phyloP scores from a whole-genome alignment of 352 stramenopile genomes.

The Halophytophthora polymorphica region DNA sequence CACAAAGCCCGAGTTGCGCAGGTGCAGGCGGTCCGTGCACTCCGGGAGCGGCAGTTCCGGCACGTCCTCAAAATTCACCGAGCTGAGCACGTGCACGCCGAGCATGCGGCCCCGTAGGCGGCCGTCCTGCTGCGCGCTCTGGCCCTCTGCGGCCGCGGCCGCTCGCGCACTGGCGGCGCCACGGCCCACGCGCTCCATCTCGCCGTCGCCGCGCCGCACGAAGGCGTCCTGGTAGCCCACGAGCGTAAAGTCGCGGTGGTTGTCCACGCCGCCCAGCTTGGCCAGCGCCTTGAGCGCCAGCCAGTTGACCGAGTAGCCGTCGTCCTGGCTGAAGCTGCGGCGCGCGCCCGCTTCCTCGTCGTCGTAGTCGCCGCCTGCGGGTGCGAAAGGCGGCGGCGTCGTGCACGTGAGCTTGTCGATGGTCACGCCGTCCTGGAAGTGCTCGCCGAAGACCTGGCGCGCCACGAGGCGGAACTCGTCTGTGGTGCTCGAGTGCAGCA shows the following conservation, averaged over 20 bases:
- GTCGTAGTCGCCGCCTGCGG: conserved; percentile 22
- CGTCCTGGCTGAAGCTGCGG: conserved; percentile 49
- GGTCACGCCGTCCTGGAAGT: conserved; percentile 47
- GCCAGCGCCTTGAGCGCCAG: conserved; percentile 44
- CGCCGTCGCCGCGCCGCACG: conserved; percentile 29
- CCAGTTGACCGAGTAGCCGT: conserved; percentile 71
- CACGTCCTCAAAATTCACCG: conserved; percentile 38
- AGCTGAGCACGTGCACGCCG: conserved; percentile 33
- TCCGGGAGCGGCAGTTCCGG: conserved; percentile 29
- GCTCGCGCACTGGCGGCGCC: conserved; percentile 22
- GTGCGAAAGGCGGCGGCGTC: conserved; percentile 44
- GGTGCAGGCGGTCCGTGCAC: conserved; percentile 32
- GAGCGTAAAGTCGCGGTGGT: conserved; percentile 58
- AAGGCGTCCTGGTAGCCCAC: conserved; percentile 75
- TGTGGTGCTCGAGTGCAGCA: conserved; percentile 42
- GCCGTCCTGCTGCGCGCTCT: not conserved
- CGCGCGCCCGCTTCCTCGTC: conserved; percentile 13
- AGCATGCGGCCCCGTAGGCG: conserved; percentile 32
- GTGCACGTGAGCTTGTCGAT: conserved; percentile 64
- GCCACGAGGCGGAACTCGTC: conserved; percentile 51
- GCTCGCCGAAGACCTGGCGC: conserved; percentile 56
- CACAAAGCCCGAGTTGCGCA: conserved; percentile 55
- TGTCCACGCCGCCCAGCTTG: conserved; percentile 34
- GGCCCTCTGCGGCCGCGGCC: conserved; percentile 1
- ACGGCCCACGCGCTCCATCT: conserved; percentile 26